These are phyloP conservation scores for Exophiala lecanii-corni DNA, from an alignment of 2,329 filamentous ascomycete genomes.

Conservation along the genomic window DNA sequence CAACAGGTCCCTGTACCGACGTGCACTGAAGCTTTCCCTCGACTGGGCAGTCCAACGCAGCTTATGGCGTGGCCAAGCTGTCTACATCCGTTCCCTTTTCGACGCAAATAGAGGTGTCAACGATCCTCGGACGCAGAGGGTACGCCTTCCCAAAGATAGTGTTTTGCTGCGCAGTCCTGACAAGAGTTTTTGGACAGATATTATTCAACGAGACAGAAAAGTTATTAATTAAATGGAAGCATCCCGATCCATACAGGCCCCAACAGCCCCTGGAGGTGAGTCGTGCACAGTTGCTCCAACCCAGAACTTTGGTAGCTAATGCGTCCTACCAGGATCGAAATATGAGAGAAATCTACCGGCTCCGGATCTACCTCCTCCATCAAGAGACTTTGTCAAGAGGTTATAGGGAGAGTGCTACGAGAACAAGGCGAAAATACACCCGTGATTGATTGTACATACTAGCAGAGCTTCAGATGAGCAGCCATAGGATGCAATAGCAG, in stretches of 20 bases:
- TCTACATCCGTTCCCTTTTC: conserved; percentile 91
- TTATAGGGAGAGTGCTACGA: conserved; percentile 22
- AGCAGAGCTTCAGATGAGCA: conserved; percentile 2
- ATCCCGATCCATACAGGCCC: conserved; percentile 89
- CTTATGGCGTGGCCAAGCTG: conserved; percentile 89
- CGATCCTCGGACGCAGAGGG: conserved; percentile 81
- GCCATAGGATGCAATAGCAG: conserved; percentile 4
- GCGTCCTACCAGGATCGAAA: conserved; percentile 67
- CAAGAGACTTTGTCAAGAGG: conserved; percentile 27
- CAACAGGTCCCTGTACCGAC: conserved; percentile 72
- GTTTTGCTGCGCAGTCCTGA: conserved; percentile 19
- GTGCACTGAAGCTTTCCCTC: conserved; percentile 84
- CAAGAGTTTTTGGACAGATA: conserved; percentile 51
- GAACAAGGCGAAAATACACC: background rate
- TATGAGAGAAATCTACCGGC: conserved; percentile 88
- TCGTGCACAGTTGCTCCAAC: conserved; percentile 15
- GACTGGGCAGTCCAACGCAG: conserved; percentile 94
- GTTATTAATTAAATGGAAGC: conserved; percentile 89
- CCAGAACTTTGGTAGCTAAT: background rate
- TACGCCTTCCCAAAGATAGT: conserved; percentile 40
- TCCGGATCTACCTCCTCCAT: conserved; percentile 60
- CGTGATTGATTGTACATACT: conserved; percentile 18
- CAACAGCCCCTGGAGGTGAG: conserved; percentile 88
- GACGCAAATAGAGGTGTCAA: conserved; percentile 84
- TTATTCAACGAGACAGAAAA: conserved; percentile 84